Evolutionary conservation across 257 asterid genomes (phyloP).

Genomic region (Apocynum venetum): DNA sequence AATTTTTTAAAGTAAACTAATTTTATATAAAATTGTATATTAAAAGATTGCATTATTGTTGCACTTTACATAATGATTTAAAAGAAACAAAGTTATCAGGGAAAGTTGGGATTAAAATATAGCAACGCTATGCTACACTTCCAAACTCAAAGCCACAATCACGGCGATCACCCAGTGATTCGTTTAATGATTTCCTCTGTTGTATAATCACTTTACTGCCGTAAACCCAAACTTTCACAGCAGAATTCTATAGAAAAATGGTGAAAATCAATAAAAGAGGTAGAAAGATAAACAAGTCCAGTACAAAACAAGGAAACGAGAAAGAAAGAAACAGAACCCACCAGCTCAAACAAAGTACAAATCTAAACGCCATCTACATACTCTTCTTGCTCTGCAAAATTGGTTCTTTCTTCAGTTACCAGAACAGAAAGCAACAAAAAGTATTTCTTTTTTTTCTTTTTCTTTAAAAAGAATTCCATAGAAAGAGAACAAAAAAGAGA

Average conservation of each 20-base stretch:
- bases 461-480: background rate
- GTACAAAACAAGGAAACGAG: background rate
- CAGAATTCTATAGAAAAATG: background rate
- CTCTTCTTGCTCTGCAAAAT: background rate
- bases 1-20: too few species aligned
- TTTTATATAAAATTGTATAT: too few species aligned
- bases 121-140: background rate
- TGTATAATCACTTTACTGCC: background rate
- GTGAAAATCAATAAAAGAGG: too few species aligned
- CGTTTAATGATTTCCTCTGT: background rate
- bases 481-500: background rate
- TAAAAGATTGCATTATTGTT: too few species aligned
- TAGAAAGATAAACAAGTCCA: background rate
- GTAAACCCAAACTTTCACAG: background rate
- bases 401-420: conserved; percentile 1
- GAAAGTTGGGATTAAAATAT: too few species aligned
- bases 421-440: conserved; percentile 7
- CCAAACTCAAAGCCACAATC: background rate
- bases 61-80: too few species aligned
- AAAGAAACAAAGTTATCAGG: too few species aligned
- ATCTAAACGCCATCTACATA: background rate
- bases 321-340: background rate
- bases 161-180: background rate
- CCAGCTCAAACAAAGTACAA: background rate
- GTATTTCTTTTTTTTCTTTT: background rate